Base-by-base conservation (phyloP, 495 filamentous ascomycete genomes). In the Tuber calosporum region DNA sequence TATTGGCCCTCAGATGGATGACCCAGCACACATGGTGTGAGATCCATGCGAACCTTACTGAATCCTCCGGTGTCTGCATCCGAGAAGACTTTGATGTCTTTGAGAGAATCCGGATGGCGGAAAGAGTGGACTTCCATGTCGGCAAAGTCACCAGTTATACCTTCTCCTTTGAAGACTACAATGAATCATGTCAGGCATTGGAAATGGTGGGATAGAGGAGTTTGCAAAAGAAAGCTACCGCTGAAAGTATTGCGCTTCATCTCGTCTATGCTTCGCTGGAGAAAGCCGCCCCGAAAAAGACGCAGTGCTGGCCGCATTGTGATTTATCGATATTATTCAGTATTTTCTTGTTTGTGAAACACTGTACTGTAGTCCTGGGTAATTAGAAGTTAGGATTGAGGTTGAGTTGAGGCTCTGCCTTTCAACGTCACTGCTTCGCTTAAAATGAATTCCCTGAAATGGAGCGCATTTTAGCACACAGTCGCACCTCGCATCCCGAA, bases 31-130 rank as follows among this genome's bases (percentile, higher is more conserved):
- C 84, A 80, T 19, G 84, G 86, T 30, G 91, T 84, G 82, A 88
- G 91, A 79, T 93, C 90, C 69, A 99, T 85, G 67, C 86, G 82
- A 26, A 89, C 89, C 36, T 86, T 87, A 67, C 93, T 96, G 84
- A 87, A 92, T 67, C 94, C 95, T 74, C 94, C 95, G 11, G 96
- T 90, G 78, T 94, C 91, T 45, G 84, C 85, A 81, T 99, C 95
- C 81, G 88, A 90, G 88, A 98, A 93, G 70, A 90, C 85, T 81
- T 94, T 96, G 86, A 91, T 94, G 53, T 84, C 84, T 26, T 86
- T 81, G 42, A 93, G 80, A 19, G 87, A 86, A 17, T 86, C 83
- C 58, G 88, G 86, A 72, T 88, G 84, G 84, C 89, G 86, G 84
- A 98, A 92, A 79, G 83, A 79, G 79, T 90, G 85, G 67, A 93